Evolutionary conservation across 2,329 filamentous ascomycete species (phyloP).

Genomic region (Ceratocystis destructans): DNA sequence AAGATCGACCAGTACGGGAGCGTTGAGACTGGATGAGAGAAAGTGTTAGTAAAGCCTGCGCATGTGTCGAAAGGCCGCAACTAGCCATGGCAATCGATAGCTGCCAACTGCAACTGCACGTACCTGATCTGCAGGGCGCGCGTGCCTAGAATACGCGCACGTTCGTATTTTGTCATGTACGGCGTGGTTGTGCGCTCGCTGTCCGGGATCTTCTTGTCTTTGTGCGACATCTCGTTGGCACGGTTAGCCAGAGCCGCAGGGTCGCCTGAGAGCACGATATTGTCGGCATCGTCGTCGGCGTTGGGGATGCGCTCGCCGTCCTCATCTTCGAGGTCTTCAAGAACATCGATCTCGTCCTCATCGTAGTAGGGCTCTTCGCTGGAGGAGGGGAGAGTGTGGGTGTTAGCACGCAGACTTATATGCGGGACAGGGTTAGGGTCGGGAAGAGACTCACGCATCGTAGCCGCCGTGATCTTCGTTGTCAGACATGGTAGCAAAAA

Average conservation of each 20-base stretch:
- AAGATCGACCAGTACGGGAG: slow-evolving; percentile 86
- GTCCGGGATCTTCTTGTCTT: slow-evolving; percentile 80
- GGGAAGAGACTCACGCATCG: slow-evolving; percentile 36
- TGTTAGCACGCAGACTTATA: not conserved
- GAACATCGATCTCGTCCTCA: slow-evolving; percentile 50
- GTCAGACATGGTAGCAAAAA: slow-evolving; percentile 48
- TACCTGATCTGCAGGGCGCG: slow-evolving; percentile 91
- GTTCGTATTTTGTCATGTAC: slow-evolving; percentile 99
- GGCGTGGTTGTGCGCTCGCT: slow-evolving; percentile 84
- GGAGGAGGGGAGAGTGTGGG: slow-evolving; percentile 12
- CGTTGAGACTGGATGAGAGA: slow-evolving; percentile 62
- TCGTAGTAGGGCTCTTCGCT: slow-evolving; percentile 61
- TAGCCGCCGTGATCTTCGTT: slow-evolving; percentile 51
- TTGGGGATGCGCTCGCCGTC: slow-evolving; percentile 38
- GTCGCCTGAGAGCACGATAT: slow-evolving; percentile 48
- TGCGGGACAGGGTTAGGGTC: not conserved
- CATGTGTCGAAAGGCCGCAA: not conserved
- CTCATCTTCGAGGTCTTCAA: slow-evolving; percentile 39
- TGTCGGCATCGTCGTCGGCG: slow-evolving; percentile 43
- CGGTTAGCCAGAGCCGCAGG: slow-evolving; percentile 43
- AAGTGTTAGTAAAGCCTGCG: not conserved
- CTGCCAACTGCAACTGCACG: not conserved
- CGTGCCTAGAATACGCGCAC: slow-evolving; percentile 82
- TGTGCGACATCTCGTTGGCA: slow-evolving; percentile 42
- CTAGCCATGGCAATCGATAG: not conserved